Evolutionary conservation across 345 rosid species (phyloP), one percentile per base, ranked within the genome.

Genomic region (Carallia brachiata): DNA sequence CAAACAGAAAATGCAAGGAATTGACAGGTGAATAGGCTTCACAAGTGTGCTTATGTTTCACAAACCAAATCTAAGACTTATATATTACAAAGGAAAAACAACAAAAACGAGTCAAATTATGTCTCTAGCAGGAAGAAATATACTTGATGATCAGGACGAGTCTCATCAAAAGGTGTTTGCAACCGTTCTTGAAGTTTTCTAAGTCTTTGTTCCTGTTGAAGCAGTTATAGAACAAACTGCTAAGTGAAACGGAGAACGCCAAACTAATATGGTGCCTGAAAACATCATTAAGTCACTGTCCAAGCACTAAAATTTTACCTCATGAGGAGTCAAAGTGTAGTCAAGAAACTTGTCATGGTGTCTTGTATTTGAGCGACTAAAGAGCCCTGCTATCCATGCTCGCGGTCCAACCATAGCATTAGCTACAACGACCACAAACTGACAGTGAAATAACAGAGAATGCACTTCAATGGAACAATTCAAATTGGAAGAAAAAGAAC

Each of bases 331-430:
- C 82, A 88, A 77, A 69, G 80, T 73, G 69, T 68, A 79, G 73
- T 87, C 91, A 18, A 73, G 44, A 70, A 73, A 70, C 82, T 75
- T 89, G 28, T 87, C 95, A 31, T 63, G 69, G 36, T 89, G 92
- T 87, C 72, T 90, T 65, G 59, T 79, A 61, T 74, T 65, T 53
- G 79, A 61, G 68, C 96, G 97, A 78, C 74, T 85, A 72, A 95
- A 85, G 48, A 95, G 84, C 75, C 92, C 97, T 84, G 92, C 97
- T 63, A 95, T 74, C 99, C 97, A 90, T 75, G 96, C 69, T 79
- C 91, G 81, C 74, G 99, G 81, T 82, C 97, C 98, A 92, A 86
- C 91, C 94, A 88, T 90, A 87, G 89, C 90, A 81, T 87, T 88
- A 79, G 89, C 89, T 88, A 73, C 73, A 90, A 81, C 73, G 82